Evolutionary conservation across 306 rosid species (phyloP), one percentile per base, ranked within the genome.

Genomic region (Vigna nakashimae): DNA sequence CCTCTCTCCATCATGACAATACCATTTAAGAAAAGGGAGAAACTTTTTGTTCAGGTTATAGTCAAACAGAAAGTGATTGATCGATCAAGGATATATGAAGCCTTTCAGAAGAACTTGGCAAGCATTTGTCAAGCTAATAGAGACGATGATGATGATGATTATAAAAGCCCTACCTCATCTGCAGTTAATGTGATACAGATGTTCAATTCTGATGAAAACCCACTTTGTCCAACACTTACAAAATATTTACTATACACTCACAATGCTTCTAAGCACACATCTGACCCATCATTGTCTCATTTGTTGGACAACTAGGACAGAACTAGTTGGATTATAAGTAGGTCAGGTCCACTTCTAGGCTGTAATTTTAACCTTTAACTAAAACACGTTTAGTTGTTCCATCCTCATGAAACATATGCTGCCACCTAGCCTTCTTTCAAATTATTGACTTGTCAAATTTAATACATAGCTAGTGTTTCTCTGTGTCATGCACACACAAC

Each of bases 271-370:
- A 63, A 46, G 49, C 59, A 66, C 82, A 83, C 60, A 46, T 74
- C 84, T 68, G 85, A 83, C 60, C 74, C 77, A 87, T 88, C 88
- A 78, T 56, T 88, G 87, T 81, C 82, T 74, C 72, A 77, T 43
- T 75, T 81, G 79, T 66, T 86, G 82, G 90, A 88, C 89, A 82
- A 80, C 88, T 80, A 51, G 69, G 87, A 70, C 81, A 80, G 84
- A 86, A 85, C 87, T 84, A 84, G 82, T 75, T 89, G 86, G 70
- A 82, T 77, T 77, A 76, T 65, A 53, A 66, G 65, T 64, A 82
- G 91, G 83, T 68, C 82, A 74, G 93, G 88, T 77, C 97, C 93
- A 88, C 91, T 81, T 84, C 75, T 73, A 82, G 74, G 90, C 91
- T 87, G 90, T 90, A 80, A 80, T 79, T 82, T 71, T 71, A 65